Evolutionary conservation across 345 rosid species (phyloP), one percentile per base, ranked within the genome.

Genomic region (Syzygium jambos): DNA sequence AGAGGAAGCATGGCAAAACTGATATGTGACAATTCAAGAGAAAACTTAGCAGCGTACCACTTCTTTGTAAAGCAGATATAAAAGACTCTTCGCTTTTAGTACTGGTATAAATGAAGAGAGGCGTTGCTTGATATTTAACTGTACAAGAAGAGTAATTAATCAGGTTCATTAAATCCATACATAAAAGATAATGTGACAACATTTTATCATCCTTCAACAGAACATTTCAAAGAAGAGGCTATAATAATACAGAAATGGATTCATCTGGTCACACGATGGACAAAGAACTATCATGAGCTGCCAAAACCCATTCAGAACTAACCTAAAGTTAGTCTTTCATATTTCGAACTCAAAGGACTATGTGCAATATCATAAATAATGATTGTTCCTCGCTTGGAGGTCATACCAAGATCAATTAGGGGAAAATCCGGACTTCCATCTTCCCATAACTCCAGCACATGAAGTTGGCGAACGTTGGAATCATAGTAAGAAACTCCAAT

Each of bases 401-500:
- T 38, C 59, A 61, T 94, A 97, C 99, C 98, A 63, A 97, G 92
- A 91, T 96, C 98, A 88, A 97, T 92, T 88, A 95, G 84, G 55
- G 96, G 96, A 86, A 96, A 95, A 56, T 93, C 95, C 56, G 93
- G 90, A 89, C 91, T 92, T 89, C 93, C 94, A 90, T 95, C 99
- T 90, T 97, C 99, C 99, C 98, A 97, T 89, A 92, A 91, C 94
- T 97, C 99, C 89, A 96, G 93, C 88, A 96, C 98, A 89, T 96
- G 92, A 89, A 97, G 98, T 91, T 96, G 96, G 88, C 98, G 95
- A 89, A 91, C 88, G 89, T 94, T 92, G 86, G 93, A 91, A 91
- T 96, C 99, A 61, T 97, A 97, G 89, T 97, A 97, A 84, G 99
- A 90, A 91, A 97, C 88, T 88, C 99, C 99, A 88, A 96, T 91